Percentiles rank a stretch among this genome's conserved stretches.
Conservation (phyloP, 768 basidiomycete genomes). For the Auriscalpium vulgare region DNA sequence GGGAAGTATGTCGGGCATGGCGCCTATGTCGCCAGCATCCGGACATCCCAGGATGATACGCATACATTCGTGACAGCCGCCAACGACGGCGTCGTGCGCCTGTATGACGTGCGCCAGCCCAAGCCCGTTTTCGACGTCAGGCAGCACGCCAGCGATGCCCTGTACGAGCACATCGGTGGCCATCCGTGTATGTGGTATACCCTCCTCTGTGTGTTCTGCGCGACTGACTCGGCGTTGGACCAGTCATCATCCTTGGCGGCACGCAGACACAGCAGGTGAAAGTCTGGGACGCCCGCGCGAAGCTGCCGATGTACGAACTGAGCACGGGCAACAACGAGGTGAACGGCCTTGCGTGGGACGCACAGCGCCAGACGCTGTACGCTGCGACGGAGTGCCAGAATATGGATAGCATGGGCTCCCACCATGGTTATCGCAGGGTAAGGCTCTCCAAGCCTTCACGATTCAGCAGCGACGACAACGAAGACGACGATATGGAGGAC, state of each 20-base stretch:
- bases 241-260: slow-evolving; percentile 20
- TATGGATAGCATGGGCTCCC: slow-evolving; percentile 20
- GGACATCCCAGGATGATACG: slow-evolving; percentile 27
- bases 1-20: slow-evolving; percentile 32
- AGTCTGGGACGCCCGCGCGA: slow-evolving; percentile 36
- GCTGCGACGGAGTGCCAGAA: slow-evolving; percentile 28
- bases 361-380: slow-evolving; percentile 19
- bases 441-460: slow-evolving; percentile 12
- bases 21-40: slow-evolving; percentile 23
- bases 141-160: slow-evolving; percentile 16
- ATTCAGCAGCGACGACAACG: slow-evolving; percentile 6
- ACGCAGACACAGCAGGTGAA: slow-evolving; percentile 28
- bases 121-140: slow-evolving; percentile 29
- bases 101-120: slow-evolving; percentile 32
- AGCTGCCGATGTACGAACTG: slow-evolving; percentile 30
- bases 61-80: slow-evolving; percentile 29
- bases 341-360: slow-evolving; percentile 27
- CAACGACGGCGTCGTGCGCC: slow-evolving; percentile 30
- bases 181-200: background rate
- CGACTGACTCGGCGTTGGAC: background rate
- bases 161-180: slow-evolving; percentile 23
- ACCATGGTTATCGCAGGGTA: slow-evolving; percentile 18
- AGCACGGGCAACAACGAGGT: slow-evolving; percentile 38
- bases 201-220: background rate
- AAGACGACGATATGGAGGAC: slow-evolving; percentile 16